These are phyloP conservation scores for Debaryomycetaceae sp. DNA, from an alignment of 1,139 yeast genomes.

Conservation along the genomic window DNA sequence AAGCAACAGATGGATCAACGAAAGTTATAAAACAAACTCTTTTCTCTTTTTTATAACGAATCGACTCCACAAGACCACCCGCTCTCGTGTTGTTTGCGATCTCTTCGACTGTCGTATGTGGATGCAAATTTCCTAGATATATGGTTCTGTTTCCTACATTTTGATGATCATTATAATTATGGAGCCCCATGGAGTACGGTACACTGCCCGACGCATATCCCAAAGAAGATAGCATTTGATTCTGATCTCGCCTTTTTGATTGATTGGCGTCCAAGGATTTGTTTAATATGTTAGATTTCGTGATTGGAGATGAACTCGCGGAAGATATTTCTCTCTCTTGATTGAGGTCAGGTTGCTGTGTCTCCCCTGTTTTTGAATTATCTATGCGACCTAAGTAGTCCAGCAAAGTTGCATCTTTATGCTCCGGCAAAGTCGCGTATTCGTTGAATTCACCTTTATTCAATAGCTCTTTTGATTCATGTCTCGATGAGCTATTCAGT, in stretches of 20 bases:
- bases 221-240: background rate
- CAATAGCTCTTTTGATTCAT: background rate
- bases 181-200: background rate
- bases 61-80: constrained; percentile 45
- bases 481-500: background rate
- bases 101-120: constrained; percentile 44
- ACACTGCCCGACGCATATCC: background rate
- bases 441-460: background rate
- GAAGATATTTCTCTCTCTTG: background rate
- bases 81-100: constrained; percentile 49
- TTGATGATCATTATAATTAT: constrained; percentile 14
- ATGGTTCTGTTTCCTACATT: constrained; percentile 42
- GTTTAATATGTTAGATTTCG: background rate
- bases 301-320: background rate
- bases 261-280: background rate
- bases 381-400: background rate
- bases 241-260: background rate
- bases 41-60: constrained; percentile 35
- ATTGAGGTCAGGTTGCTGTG: background rate
- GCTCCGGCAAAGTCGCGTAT: background rate
- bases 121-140: constrained; percentile 44
- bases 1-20: constrained; percentile 40
- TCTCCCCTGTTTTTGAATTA: background rate
- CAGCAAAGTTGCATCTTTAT: background rate
- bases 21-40: constrained; percentile 45